Evolutionary conservation across 2,329 filamentous ascomycete genomes (phyloP), one percentile per base, ranked within the genome.

Genomic region (Sclerotinia borealis): DNA sequence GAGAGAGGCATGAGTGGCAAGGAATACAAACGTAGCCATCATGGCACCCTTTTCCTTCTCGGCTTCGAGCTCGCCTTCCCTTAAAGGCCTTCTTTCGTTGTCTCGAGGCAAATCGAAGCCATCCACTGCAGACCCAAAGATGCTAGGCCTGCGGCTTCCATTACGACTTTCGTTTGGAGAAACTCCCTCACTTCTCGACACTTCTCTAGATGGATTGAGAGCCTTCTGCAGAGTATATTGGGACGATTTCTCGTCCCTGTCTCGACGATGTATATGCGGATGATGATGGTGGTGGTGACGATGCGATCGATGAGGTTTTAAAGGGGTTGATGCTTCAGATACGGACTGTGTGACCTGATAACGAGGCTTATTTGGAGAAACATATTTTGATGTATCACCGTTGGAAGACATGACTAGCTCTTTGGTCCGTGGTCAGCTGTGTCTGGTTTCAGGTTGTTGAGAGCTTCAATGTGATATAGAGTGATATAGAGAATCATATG

Each of bases 301-400:
- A 58, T 76, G 73, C 50, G 76, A 74, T 63, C 76, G 75, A 62
- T 79, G 78, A 61, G 76, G 72, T 43, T 68, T 68, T 22, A 64
- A 55, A 11, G 55, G 49, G 34, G 65, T 56, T 11, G 65, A 65
- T 29, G 65, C 36, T 29, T 72, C 72, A 22, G 66, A 66, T 45
- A 70, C 69, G 52, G 85, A 86, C 39, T 82, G 80, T 65, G 79
- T 81, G 65, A 85, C 77, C 68, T 83, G 81, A 68, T 84, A 83
- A 64, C 79, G 79, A 29, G 78, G 73, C n/a, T 39, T 41, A 19
- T 27, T 59, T 37, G 54, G 50, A 49, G 51, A 50, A 58, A 47
- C 34, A 48, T 58, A 37, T 34, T 58, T 63, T 29, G 60, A 58
- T 48, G 43, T 43, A 31, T 63, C 60, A 8, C 60, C 29, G 54